phyloP scores from a whole-genome alignment of 1,284 basidiomycete species.

The Cerrena zonata region DNA sequence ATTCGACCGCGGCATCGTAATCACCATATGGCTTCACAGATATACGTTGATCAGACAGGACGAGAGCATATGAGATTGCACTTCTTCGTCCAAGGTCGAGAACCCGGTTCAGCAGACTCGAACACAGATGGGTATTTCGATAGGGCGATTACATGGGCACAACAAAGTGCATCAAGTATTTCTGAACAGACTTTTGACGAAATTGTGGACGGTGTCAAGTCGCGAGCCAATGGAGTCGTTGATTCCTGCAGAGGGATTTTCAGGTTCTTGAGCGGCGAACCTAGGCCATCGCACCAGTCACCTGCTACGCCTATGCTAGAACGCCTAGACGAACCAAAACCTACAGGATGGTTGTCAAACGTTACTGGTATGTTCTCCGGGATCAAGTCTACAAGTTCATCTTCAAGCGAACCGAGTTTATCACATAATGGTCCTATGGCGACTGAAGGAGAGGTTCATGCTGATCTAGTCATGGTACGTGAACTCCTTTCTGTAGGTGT shows the following conservation, averaged over 20 bases:
- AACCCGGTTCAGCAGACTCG: conserved; percentile 36
- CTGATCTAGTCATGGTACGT: conserved; percentile 66
- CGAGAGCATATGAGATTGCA: conserved; percentile 76
- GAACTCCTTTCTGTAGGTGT: conserved; percentile 1
- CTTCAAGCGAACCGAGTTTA: conserved; percentile 27
- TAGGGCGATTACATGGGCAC: conserved; percentile 36
- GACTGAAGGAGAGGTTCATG: conserved; percentile 75
- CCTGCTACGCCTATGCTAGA: conserved; percentile 27
- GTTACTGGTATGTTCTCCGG: conserved; percentile 67
- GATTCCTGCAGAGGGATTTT: conserved; percentile 53
- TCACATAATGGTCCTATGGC: conserved; percentile 40
- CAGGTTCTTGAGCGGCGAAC: conserved; percentile 63
- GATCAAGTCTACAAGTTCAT: conserved; percentile 41
- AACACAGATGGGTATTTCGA: conserved; percentile 31
- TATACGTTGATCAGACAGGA: conserved; percentile 62
- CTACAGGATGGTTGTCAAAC: conserved; percentile 43
- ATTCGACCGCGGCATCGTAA: conserved; percentile 73
- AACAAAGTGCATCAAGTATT: conserved; percentile 34
- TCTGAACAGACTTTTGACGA: conserved; percentile 53
- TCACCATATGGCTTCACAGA: conserved; percentile 68
- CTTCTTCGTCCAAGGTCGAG: conserved; percentile 65
- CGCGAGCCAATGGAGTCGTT: conserved; percentile 32
- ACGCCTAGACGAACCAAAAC: conserved; percentile 29
- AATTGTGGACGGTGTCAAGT: conserved; percentile 39
- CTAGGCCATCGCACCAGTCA: conserved; percentile 32